Conservation (phyloP, 257 asterid genomes). For the Solanum rostratum region DNA sequence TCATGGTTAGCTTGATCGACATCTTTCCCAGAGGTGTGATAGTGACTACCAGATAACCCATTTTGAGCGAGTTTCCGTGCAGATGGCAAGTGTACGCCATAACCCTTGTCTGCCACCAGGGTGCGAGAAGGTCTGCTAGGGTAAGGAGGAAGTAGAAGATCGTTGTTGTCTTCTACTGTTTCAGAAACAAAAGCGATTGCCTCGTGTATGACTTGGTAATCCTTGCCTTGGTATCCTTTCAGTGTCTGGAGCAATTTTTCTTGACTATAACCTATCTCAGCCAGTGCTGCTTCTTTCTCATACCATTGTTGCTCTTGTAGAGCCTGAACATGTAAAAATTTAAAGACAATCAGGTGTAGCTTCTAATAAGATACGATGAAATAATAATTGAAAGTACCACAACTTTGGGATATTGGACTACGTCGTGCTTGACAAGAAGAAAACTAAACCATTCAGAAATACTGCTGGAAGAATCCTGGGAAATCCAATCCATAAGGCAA, state of each 20-base stretch:
- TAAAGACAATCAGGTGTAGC: neutral
- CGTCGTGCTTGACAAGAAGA: neutral
- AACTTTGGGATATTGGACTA: neutral
- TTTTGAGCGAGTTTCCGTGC: slow-evolving; percentile 34
- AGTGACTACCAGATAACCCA: slow-evolving; percentile 14
- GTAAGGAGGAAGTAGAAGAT: slow-evolving; percentile 95
- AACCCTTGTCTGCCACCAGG: slow-evolving; percentile 29
- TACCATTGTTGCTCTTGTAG: slow-evolving; percentile 84
- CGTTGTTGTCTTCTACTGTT: slow-evolving; percentile 57
- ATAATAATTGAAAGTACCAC: no score
- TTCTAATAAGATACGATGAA: neutral
- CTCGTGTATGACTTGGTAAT: slow-evolving; percentile 69
- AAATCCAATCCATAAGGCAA: neutral
- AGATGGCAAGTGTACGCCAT: slow-evolving; percentile 28
- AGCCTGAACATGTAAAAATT: slow-evolving; percentile 29
- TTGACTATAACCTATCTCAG: slow-evolving; percentile 69
- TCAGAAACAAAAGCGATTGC: slow-evolving; percentile 81
- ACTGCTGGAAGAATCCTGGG: neutral
- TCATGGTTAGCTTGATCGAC: slow-evolving; percentile 2
- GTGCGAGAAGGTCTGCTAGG: slow-evolving; percentile 65
- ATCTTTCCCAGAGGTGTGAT: neutral
- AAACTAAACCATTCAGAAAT: neutral
- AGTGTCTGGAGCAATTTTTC: slow-evolving; percentile 68
- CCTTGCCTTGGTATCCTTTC: slow-evolving; percentile 74
- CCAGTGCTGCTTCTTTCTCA: slow-evolving; percentile 70